A percentile compares a stretch with the other conserved stretches of the same genome.
Evolutionary conservation across 1,139 yeast genomes (phyloP).

Genomic region (Candida tropicalis): DNA sequence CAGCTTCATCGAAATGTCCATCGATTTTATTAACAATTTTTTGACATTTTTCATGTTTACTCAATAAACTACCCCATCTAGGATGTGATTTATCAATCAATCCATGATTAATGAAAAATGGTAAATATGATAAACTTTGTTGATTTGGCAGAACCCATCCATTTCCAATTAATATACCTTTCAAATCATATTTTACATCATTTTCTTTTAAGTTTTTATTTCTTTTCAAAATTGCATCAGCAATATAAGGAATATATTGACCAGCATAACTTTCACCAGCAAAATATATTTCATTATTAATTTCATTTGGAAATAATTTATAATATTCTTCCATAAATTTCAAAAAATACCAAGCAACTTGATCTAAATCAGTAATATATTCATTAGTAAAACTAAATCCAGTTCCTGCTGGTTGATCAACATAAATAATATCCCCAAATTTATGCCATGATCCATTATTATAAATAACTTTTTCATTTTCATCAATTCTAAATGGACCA

Average conservation of each 20-base stretch:
- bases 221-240: constrained; percentile 57
- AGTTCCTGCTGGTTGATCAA: constrained; percentile 95
- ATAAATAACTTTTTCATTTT: constrained; percentile 44
- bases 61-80: constrained; percentile 41
- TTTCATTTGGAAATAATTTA: constrained; percentile 73
- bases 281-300: constrained; percentile 62
- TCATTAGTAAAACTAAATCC: constrained; percentile 73
- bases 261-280: constrained; percentile 99
- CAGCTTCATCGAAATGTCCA: constrained; percentile 24
- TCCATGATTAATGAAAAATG: constrained; percentile 65
- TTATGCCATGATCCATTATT: constrained; percentile 89
- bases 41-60: constrained; percentile 66
- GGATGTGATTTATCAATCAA: constrained; percentile 48
- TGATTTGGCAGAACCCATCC: constrained; percentile 95
- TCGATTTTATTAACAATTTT: constrained; percentile 43
- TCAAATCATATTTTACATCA: constrained; percentile 43
- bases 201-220: constrained; percentile 34
- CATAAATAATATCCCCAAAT: constrained; percentile 74
- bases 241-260: constrained; percentile 90
- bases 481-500: constrained; percentile 78
- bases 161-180: constrained; percentile 83
- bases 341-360: constrained; percentile 63
- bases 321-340: constrained; percentile 68
- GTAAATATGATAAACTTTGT: constrained; percentile 82
- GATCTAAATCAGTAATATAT: constrained; percentile 60